Evolutionary conservation across 345 rosid genomes (phyloP), one percentile per base, ranked within the genome.

Genomic region (Lagerstroemia speciosa): DNA sequence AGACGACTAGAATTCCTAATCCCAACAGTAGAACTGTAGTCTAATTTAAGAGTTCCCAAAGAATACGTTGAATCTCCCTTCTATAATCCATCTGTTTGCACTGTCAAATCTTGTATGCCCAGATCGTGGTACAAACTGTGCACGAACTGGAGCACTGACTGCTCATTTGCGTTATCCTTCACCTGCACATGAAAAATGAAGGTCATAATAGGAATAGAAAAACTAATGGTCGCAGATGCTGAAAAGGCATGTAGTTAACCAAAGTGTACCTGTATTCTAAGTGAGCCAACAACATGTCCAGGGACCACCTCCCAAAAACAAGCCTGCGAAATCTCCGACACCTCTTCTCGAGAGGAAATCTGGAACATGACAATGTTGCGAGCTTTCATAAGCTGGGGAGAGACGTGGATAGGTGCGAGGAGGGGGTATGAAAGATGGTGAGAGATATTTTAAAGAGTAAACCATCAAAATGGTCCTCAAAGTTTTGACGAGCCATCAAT

Each of bases 271-370:
- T 82, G 89, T 55, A 94, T 78, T 57, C 87, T 79, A 67, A 94
- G 77, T 34, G 96, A 89, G 64, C 99, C 97, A 67, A 89, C 87
- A 67, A 80, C 86, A 76, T 91, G 97, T 46, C 97, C 96, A 37
- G 97, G 99, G 57, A 91, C 93, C 71, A 88, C 76, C 83, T 91
- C 99, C 97, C 99, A 94, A 72, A 94, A 89, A 64, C 92, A 90
- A 66, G 97, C 92, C 74, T 86, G 81, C 30, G 89, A 81, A 65
- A 89, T 89, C 77, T 94, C 95, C 6, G 50, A 58, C 67, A 89
- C 90, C 78, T 88, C 99, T 79, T 85, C 96, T 15, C 78, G 85
- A 75, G 84, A 80, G 65, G 84, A 67, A 67, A 94, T 84, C 97
- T 94, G 76, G n/a, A 64, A 14, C 48, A 38, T 62, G 24, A 29